Evolutionary conservation across 2,329 filamentous ascomycete species (phyloP).

Genomic region (Cladophialophora psammophila): DNA sequence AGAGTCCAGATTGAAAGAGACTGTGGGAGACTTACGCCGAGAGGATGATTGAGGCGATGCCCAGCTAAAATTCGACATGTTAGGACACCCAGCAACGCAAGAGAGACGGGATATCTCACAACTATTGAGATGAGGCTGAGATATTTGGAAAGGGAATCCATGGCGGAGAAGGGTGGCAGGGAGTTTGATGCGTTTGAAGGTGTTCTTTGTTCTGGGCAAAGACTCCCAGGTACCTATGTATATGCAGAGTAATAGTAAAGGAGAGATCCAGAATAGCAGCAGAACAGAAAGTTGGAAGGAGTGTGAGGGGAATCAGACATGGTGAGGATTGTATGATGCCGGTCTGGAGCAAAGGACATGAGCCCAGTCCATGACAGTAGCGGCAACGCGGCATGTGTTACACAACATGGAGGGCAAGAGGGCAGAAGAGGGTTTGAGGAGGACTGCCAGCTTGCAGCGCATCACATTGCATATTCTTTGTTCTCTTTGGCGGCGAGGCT

Average conservation of each 20-base stretch:
- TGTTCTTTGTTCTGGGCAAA: not conserved
- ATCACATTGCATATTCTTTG: too few species aligned
- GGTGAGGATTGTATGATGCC: too few species aligned
- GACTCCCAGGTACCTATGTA: not conserved
- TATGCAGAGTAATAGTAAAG: not conserved
- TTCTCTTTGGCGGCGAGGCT: too few species aligned
- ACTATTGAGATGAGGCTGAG: constrained; percentile 6
- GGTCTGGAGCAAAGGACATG: too few species aligned
- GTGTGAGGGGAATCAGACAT: not conserved
- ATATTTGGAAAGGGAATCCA: not conserved
- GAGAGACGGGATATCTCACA: not conserved
- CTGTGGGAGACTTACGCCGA: constrained; percentile 23
- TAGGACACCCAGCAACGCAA: not conserved
- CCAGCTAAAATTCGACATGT: constrained; percentile 8
- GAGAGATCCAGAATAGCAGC: not conserved
- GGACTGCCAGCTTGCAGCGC: not conserved
- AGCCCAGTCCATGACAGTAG: too few species aligned
- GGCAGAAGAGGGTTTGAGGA: not conserved
- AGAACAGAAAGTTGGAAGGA: not conserved
- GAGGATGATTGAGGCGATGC: constrained; percentile 22
- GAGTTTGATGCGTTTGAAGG: not conserved
- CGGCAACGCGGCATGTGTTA: not conserved
- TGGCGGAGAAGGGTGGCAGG: not conserved
- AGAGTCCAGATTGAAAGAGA: not conserved
- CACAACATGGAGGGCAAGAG: constrained; percentile 2